A percentile compares a stretch with the other conserved stretches of the same genome.
phyloP scores from a whole-genome alignment of 1,284 basidiomycete species.

The Ustilago nuda region DNA sequence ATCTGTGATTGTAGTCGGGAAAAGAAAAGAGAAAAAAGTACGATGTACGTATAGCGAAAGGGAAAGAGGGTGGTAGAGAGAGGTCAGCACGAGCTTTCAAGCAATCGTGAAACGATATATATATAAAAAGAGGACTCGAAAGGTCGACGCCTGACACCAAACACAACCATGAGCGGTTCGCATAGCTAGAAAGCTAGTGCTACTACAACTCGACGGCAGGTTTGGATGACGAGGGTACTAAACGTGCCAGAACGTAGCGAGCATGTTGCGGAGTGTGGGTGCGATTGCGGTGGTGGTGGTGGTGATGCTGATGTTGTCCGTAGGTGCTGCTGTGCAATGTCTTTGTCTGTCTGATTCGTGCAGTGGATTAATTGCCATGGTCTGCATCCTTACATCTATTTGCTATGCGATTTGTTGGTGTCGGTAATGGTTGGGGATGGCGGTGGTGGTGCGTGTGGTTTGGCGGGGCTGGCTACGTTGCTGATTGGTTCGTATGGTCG shows the following conservation, averaged over 20 bases:
- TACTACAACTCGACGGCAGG: conserved; percentile 45
- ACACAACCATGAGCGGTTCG: conserved; percentile 35
- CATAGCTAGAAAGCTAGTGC: conserved; percentile 11
- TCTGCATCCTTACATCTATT: conserved; percentile 10
- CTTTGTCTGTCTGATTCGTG: neutral
- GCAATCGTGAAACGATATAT: conserved; percentile 51
- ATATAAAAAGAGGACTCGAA: conserved; percentile 39
- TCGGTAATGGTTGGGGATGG: neutral
- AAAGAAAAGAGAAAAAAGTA: neutral
- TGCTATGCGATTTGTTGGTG: conserved; percentile 2
- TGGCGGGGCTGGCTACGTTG: conserved; percentile 24
- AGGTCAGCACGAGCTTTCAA: conserved; percentile 56
- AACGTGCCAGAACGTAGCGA: conserved; percentile 43
- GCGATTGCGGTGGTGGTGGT: neutral
- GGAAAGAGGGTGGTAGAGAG: conserved; percentile 8
- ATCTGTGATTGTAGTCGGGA: conserved; percentile 47
- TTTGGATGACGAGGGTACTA: conserved; percentile 29
- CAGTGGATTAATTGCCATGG: neutral
- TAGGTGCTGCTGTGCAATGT: neutral
- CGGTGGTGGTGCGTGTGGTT: neutral
- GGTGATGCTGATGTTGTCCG: neutral
- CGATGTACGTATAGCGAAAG: neutral
- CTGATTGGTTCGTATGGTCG: conserved; percentile 12
- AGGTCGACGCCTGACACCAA: conserved; percentile 46
- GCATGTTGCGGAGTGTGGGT: neutral